Evolutionary conservation across 2,329 filamentous ascomycete species (phyloP).

Genomic region (Septoria linicola): DNA sequence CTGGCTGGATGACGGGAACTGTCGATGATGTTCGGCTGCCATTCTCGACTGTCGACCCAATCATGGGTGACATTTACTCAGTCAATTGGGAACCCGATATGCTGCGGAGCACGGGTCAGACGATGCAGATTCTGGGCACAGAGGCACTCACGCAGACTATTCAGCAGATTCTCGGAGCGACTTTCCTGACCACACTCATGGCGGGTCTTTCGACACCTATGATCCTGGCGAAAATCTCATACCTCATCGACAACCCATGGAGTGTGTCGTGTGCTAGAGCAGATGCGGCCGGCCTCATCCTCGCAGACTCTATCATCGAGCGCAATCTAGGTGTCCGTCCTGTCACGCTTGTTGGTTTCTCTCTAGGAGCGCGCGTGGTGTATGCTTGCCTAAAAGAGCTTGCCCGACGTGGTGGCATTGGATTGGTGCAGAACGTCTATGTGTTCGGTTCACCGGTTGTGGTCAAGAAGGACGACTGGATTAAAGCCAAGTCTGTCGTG

Average conservation of each 20-base stretch:
- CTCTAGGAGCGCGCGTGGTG: conserved; percentile 86
- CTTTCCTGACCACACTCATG: conserved; percentile 86
- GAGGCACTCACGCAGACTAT: conserved; percentile 96
- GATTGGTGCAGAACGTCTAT: conserved; percentile 91
- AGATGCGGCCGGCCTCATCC: conserved; percentile 81
- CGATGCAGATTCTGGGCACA: conserved; percentile 95
- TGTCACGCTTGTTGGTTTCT: conserved; percentile 92
- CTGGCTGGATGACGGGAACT: conserved; percentile 98
- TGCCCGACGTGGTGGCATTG: conserved; percentile 76
- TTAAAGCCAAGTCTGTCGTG: conserved; percentile 77
- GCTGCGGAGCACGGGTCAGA: conserved; percentile 96
- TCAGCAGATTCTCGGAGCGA: conserved; percentile 90
- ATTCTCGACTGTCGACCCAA: conserved; percentile 91
- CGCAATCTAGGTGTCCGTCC: conserved; percentile 87
- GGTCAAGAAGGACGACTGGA: conserved; percentile 85
- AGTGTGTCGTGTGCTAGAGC: conserved; percentile 92
- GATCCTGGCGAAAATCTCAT: conserved; percentile 87
- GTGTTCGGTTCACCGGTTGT: conserved; percentile 91
- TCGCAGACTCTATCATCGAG: conserved; percentile 91
- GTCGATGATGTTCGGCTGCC: conserved; percentile 94
- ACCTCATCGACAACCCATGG: conserved; percentile 98
- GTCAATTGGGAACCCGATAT: conserved; percentile 98
- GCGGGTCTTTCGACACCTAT: conserved; percentile 88
- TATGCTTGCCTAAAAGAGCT: conserved; percentile 89
- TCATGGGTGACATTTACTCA: conserved; percentile 98